These are phyloP conservation scores for Penicillium corylophilum DNA, from an alignment of 2,329 filamentous ascomycete genomes.

Conservation along the genomic window DNA sequence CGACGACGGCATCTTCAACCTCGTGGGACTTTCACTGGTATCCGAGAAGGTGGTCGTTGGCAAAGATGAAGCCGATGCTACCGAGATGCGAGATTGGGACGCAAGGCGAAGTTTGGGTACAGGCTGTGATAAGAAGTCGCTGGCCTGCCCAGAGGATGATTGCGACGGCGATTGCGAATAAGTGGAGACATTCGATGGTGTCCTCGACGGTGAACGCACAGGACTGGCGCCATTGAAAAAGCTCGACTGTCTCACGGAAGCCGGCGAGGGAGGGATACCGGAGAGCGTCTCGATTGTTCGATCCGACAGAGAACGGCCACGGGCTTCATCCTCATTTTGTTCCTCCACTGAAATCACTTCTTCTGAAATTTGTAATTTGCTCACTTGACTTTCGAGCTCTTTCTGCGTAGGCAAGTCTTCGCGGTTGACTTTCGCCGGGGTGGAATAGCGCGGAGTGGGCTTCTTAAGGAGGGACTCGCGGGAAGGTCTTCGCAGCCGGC, in stretches of 20 bases:
- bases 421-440: conserved; percentile 23
- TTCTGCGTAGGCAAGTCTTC: conserved; percentile 21
- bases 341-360: conserved; percentile 6
- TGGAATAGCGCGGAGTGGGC: conserved; percentile 27
- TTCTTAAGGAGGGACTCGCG: conserved; percentile 40
- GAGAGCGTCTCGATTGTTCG: conserved; percentile 83
- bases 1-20: conserved; percentile 20
- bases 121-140: conserved; percentile 47
- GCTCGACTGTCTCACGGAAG: conserved; percentile 63
- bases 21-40: conserved; percentile 26
- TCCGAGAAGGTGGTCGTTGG: conserved; percentile 16
- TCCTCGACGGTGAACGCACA: conserved; percentile 62
- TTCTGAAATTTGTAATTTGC: conserved; percentile 21
- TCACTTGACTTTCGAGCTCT: conserved; percentile 16
- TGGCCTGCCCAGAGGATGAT: conserved; percentile 51
- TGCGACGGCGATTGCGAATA: conserved; percentile 40
- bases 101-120: conserved; percentile 34
- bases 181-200: conserved; percentile 59
- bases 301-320: conserved; percentile 60
- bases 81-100: conserved; percentile 32
- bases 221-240: conserved; percentile 69
- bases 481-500: conserved; percentile 40
- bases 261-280: conserved; percentile 74
- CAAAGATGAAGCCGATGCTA: conserved; percentile 22
- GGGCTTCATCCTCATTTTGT: conserved; percentile 18